Evolutionary conservation across 768 basidiomycete species (phyloP), one percentile per base, ranked within the genome.

Genomic region (Xerocomellus amylosporus): DNA sequence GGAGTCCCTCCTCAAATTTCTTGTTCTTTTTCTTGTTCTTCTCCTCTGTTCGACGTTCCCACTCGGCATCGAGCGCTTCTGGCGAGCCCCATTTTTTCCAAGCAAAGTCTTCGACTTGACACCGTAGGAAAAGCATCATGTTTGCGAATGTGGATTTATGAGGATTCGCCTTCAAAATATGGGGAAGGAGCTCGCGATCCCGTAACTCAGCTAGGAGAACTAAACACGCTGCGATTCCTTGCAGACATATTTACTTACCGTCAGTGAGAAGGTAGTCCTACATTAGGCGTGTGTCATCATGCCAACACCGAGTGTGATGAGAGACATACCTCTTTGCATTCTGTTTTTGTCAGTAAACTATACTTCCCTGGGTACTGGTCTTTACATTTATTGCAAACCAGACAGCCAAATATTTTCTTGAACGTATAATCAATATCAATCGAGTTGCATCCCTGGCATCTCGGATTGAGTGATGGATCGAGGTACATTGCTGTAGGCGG

Each of bases 61-160:
- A 98, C 66, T 98, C 96, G 7, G 79, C 80, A 64, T 98, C 96
- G 45, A 99, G 71, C 10, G 84, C 92, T 69, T 97, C 94, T 9
- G 91, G 80, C 2, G 93, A 90, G 0, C 93, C 95, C 97, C 97
- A 99, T 73, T 99, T 99, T 68, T 90, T 87, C 88, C 88, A 97
- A 5, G 97, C 96, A 71, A 95, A 98, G 42, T 87, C 90, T 70
- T 99, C 97, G 2, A 97, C 92, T 70, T 98, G 96, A 65, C 77
- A 88, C 33, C 97, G 85, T 5, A 98, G 78, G 73, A 90, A 98
- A 20, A 99, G 79, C 97, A 98, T 98, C 97, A 98, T 98, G 76
- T 98, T 99, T 34, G 90, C 90, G 67, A 90, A 98, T 0, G 92
- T 95, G 12, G 93, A 89, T 59, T 90, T 88, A 75, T 97, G 94